Evolutionary conservation across 805 yeast genomes (phyloP), one percentile per base, ranked within the genome.

Genomic region (Candida insectalens): DNA sequence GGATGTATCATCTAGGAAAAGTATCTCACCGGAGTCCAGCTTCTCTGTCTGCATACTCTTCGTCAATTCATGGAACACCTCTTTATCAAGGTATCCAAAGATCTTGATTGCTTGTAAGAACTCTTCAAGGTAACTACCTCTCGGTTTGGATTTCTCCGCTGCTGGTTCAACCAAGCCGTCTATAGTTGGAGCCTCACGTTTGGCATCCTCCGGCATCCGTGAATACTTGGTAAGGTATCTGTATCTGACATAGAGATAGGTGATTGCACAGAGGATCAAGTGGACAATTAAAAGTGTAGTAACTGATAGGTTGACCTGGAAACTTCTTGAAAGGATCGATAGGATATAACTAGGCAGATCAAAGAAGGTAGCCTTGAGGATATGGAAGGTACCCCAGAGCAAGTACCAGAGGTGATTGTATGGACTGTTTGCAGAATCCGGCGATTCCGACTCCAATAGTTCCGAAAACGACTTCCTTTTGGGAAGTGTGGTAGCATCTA

Each of bases 41-140:
- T 83, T 80, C 50, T 84, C 85, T 1, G 97, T 89, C 35, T 83
- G 83, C 84, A 89, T 85, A 40, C 81, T 81, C 50, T 83, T 79
- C 3, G 97, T 88, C 45, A 89, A 67, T 48, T 88, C 97, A 50
- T 88, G 94, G 55, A 89, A 88, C 1, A 89, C 96, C 2, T 83
- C 81, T 40, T 79, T 70, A 44, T 89, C 97, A 32, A 89, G 64
- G 54, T 89, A 89, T 2, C 97, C 97, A 61, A 89, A 92, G 5
- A 92, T 81, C 56, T 85, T 87, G 42, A 92, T 83, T 3, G 96
- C 97, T 33, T 83, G 72, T 30, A 89, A 59, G 47, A 89, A 89
- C 52, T 88, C 94, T 53, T 89, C 96, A 34, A 89, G 60, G 49
- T 85, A 88, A 30, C 83, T 77, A 5, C 69, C 61, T 6, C 69